Percentiles rank a stretch among this genome's conserved stretches.
Conservation (phyloP, 805 yeast genomes). For the Hanseniaspora taiwanica region DNA sequence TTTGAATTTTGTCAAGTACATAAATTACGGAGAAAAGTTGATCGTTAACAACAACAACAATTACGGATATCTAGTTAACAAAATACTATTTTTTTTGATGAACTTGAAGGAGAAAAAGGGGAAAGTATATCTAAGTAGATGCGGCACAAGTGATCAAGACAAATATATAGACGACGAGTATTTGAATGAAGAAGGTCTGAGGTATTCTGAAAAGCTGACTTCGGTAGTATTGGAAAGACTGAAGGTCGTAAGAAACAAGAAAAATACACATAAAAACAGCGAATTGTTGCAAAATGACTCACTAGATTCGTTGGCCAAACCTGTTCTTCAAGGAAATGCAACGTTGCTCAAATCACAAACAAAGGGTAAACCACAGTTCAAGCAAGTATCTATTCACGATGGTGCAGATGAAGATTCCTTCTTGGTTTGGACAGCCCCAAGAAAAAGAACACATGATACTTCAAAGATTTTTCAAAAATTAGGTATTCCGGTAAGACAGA, state of each 20-base stretch:
- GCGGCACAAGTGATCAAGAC: conserved; percentile 36
- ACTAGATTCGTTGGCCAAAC: not conserved
- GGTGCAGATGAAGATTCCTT: conserved; percentile 49
- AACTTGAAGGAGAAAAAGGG: conserved; percentile 81
- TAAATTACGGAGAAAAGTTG: conserved; percentile 79
- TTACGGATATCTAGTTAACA: conserved; percentile 79
- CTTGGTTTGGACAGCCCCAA: conserved; percentile 91
- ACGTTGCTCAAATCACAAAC: conserved; percentile 14
- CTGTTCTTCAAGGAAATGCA: conserved; percentile 2
- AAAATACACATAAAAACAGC: conserved; percentile 22
- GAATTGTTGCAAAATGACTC: not conserved
- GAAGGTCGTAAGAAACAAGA: conserved; percentile 16
- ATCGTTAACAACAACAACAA: conserved; percentile 63
- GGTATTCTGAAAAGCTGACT: conserved; percentile 53
- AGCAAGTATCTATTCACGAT: conserved; percentile 34
- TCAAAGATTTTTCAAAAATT: conserved; percentile 51
- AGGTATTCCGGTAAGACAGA: conserved; percentile 55
- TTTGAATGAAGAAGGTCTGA: conserved; percentile 57
- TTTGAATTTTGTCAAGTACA: conserved; percentile 68
- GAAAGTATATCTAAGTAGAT: conserved; percentile 83
- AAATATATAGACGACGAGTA: conserved; percentile 70
- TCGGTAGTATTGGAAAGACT: conserved; percentile 33
- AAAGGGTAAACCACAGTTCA: conserved; percentile 15
- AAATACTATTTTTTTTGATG: conserved; percentile 85
- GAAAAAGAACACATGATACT: conserved; percentile 71